Evolutionary conservation across 768 basidiomycete species (phyloP), one percentile per base, ranked within the genome.

Genomic region (Rhizopogon sp.): DNA sequence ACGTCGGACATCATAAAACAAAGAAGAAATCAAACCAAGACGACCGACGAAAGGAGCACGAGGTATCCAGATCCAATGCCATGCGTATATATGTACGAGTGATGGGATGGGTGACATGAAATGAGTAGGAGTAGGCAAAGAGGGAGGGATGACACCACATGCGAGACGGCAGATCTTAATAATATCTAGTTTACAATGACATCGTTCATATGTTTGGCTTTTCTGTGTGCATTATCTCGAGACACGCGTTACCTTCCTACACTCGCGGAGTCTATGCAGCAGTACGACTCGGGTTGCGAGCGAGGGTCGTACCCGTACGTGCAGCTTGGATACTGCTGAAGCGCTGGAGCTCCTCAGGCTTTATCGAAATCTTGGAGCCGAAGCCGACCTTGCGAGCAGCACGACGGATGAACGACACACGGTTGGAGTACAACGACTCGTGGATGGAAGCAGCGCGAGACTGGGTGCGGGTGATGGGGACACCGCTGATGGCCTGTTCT

Each of bases 341-440:
- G 63, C 92, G 79, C 60, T 87, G 84, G 60, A 94, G 74, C 70
- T 94, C 92, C 71, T 90, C 88, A 17, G 89, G 85, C 75, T 87
- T 89, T 78, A 93, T 84, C 42, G 80, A 76, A 55, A 92, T 76
- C 75, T 85, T 86, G 63, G 83, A 79, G 51, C 89, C 88, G 70
- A 97, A 93, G 58, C 93, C 91, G 66, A 95, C 90, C 74, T 89
- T 89, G 73, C 88, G 82, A 54, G 81, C 87, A 52, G 92, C 92
- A 56, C 92, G 87, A 63, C 85, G 85, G 67, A 98, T 85, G 82
- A 98, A 98, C 59, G 82, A 84, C 52, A 92, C 90, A 80, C 95
- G 92, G 73, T 97, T 97, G 52, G 90, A 90, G 81, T 97, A 98
- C 62, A 96, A 70, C 10, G 89, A 90, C 73, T 94, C 92, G 76